A percentile compares a stretch with the other conserved stretches of the same genome.
These are phyloP conservation scores for Pseudomicrostroma phylloplanum DNA, from an alignment of 1,284 basidiomycete species.

Conservation along the genomic window DNA sequence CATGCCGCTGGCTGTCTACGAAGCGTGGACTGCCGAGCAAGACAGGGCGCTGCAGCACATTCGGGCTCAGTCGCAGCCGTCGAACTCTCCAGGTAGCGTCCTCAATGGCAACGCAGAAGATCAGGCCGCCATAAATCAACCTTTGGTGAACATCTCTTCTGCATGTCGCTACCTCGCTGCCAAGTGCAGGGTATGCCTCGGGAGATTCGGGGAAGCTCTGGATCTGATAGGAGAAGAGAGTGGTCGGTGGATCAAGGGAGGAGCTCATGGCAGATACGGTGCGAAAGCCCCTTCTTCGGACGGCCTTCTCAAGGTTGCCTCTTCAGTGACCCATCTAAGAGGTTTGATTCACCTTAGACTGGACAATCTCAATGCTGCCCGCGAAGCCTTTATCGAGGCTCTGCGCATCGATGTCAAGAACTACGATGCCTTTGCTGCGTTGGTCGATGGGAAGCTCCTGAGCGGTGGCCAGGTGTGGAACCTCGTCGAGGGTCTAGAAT, in stretches of 20 bases:
- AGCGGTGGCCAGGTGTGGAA: constrained; percentile 66
- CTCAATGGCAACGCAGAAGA: constrained; percentile 7
- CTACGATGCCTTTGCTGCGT: constrained; percentile 87
- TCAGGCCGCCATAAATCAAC: constrained; percentile 24
- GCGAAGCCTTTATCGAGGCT: constrained; percentile 89
- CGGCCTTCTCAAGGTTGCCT: constrained; percentile 52
- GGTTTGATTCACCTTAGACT: constrained; percentile 89
- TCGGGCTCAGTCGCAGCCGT: constrained; percentile 14
- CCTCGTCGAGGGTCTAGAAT: constrained; percentile 78
- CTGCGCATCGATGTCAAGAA: constrained; percentile 91
- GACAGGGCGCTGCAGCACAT: constrained; percentile 19
- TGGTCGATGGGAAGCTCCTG: constrained; percentile 70
- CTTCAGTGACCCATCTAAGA: constrained; percentile 72
- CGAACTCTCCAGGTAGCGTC: constrained; percentile 16
- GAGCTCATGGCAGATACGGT: constrained; percentile 18
- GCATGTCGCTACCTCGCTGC: constrained; percentile 59
- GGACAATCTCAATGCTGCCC: constrained; percentile 79
- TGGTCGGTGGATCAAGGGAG: constrained; percentile 28
- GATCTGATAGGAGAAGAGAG: constrained; percentile 74
- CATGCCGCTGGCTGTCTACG: constrained; percentile 6
- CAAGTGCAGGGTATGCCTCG: constrained; percentile 85
- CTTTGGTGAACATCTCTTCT: constrained; percentile 38
- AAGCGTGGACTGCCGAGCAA: constrained; percentile 16
- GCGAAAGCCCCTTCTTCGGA: constrained; percentile 39
- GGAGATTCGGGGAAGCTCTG: constrained; percentile 84